phyloP scores from a whole-genome alignment of 805 yeast genomes.

The Saccharomycopsis vini region DNA sequence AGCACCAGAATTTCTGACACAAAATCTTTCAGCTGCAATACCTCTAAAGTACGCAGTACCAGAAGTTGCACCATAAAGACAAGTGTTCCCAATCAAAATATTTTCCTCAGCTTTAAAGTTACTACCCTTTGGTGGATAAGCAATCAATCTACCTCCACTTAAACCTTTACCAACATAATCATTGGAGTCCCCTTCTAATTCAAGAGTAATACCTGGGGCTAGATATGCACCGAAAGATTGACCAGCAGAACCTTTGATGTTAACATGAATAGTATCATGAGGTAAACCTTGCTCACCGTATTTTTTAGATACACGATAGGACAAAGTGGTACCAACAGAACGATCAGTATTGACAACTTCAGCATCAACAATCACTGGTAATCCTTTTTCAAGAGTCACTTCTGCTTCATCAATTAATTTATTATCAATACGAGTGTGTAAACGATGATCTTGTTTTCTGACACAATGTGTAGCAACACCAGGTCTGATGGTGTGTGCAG shows the following conservation, averaged over 20 bases:
- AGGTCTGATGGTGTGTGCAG: conserved; percentile 93
- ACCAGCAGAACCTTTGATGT: conserved; percentile 89
- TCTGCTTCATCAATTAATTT: conserved; percentile 95
- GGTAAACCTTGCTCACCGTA: conserved; percentile 94
- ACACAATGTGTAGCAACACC: conserved; percentile 92
- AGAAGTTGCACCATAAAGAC: conserved; percentile 95
- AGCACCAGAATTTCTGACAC: conserved; percentile 98
- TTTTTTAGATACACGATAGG: conserved; percentile 85
- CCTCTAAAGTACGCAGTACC: conserved; percentile 93
- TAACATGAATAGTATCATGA: conserved; percentile 91
- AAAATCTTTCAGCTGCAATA: conserved; percentile 97
- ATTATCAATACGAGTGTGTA: conserved; percentile 90
- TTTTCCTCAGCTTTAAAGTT: conserved; percentile 91
- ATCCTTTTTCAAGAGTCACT: conserved; percentile 88
- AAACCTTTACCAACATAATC: conserved; percentile 97
- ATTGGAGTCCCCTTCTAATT: conserved; percentile 94
- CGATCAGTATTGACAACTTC: conserved; percentile 94
- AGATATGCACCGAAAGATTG: conserved; percentile 98
- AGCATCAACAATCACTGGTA: conserved; percentile 90
- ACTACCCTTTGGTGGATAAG: conserved; percentile 83
- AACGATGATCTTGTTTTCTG: conserved; percentile 87
- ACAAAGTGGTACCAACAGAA: conserved; percentile 88
- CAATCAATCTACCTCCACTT: conserved; percentile 88
- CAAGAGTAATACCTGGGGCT: conserved; percentile 92
- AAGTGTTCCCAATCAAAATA: conserved; percentile 93